These are phyloP conservation scores for Globisporangium iwayamae DNA, from an alignment of 352 stramenopile species.

Conservation along the genomic window DNA sequence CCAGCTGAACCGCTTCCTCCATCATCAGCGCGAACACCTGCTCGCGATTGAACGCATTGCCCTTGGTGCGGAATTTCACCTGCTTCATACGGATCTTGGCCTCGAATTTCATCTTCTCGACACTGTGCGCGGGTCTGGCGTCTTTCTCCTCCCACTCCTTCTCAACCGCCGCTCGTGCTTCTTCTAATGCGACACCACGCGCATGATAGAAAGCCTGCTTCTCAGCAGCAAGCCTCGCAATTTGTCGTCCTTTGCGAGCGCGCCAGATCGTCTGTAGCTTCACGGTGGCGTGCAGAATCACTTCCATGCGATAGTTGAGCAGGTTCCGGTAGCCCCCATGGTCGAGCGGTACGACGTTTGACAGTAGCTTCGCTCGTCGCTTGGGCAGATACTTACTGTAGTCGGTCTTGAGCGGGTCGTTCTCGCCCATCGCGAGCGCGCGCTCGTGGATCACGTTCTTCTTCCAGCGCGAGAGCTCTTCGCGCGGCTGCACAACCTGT, in stretches of 20 bases:
- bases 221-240: slow-evolving; percentile 66
- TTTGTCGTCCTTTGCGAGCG: slow-evolving; percentile 63
- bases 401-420: slow-evolving; percentile 90
- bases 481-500: slow-evolving; percentile 42
- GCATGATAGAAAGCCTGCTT: slow-evolving; percentile 91
- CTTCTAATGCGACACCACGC: slow-evolving; percentile 67
- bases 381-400: slow-evolving; percentile 90
- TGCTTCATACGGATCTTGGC: slow-evolving; percentile 92
- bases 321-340: slow-evolving; percentile 88
- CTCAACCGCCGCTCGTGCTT: slow-evolving; percentile 50
- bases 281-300: slow-evolving; percentile 63
- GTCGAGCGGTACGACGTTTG: slow-evolving; percentile 85
- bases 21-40: slow-evolving; percentile 80
- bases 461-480: slow-evolving; percentile 56
- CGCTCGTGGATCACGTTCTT: slow-evolving; percentile 85
- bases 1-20: slow-evolving; percentile 77
- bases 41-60: slow-evolving; percentile 68
- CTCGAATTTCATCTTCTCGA: slow-evolving; percentile 93
- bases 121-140: slow-evolving; percentile 54
- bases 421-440: slow-evolving; percentile 87
- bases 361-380: slow-evolving; percentile 60
- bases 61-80: slow-evolving; percentile 87
- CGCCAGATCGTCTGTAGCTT: slow-evolving; percentile 86
- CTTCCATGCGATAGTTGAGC: slow-evolving; percentile 65
- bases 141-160: slow-evolving; percentile 77